Percentiles rank a stretch among this genome's conserved stretches.
Evolutionary conservation across 108 stramenopile genomes (phyloP).

Genomic region (Aurantiochytrium sp.): DNA sequence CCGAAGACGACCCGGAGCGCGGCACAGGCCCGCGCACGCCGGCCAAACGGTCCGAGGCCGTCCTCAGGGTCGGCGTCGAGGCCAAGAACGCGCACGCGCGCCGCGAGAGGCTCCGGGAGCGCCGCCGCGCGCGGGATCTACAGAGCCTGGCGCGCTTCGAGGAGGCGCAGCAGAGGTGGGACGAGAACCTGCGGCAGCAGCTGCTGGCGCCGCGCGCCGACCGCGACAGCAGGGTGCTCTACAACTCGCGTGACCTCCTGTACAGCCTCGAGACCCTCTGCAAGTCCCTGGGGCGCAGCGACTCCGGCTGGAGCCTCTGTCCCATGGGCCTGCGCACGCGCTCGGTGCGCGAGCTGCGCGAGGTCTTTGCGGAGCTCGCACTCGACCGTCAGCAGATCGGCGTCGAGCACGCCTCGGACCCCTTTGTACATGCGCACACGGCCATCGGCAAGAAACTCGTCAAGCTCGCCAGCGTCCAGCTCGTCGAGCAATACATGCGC

Average conservation of each 20-base stretch:
- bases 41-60: neutral
- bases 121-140: neutral
- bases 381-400: neutral
- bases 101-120: neutral
- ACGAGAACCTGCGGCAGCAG: neutral
- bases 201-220: neutral
- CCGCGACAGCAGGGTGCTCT: neutral
- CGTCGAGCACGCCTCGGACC: neutral
- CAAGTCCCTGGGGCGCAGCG: neutral
- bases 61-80: neutral
- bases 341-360: neutral
- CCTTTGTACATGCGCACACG: neutral
- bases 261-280: neutral
- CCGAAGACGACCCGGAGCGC: neutral
- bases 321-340: neutral
- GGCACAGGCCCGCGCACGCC: neutral
- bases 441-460: neutral
- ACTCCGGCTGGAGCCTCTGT: neutral
- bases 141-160: neutral
- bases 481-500: conserved; percentile 3
- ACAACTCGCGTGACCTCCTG: conserved; percentile 7
- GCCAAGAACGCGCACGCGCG: neutral
- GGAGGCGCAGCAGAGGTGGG: neutral
- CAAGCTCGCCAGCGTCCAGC: neutral
- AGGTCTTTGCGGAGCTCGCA: neutral